These are phyloP conservation scores for Kwoniella dendrophila DNA, from an alignment of 768 basidiomycete species.

Conservation along the genomic window DNA sequence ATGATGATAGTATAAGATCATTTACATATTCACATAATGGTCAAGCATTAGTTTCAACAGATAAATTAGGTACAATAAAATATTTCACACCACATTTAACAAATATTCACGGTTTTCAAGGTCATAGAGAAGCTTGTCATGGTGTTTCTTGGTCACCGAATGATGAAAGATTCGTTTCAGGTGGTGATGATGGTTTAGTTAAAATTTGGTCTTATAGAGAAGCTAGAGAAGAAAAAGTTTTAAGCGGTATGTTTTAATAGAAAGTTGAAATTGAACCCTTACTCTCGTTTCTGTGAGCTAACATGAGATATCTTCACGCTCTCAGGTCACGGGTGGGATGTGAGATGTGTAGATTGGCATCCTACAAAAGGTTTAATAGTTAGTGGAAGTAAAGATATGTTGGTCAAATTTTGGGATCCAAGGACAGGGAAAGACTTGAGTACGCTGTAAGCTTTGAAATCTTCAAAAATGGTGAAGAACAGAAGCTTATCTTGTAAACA, in stretches of 20 bases:
- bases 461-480: neutral
- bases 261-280: too few relatives aligned
- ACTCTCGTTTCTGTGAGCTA: too few relatives aligned
- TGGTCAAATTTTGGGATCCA: conserved; percentile 99
- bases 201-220: conserved; percentile 95
- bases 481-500: conserved; percentile 4
- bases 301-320: too few relatives aligned
- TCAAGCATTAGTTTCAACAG: conserved; percentile 87
- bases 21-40: conserved; percentile 90
- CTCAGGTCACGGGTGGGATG: conserved; percentile 97
- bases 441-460: conserved; percentile 68
- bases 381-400: conserved; percentile 95
- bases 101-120: conserved; percentile 90
- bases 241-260: conserved; percentile 78
- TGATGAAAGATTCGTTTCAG: conserved; percentile 87
- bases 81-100: conserved; percentile 99
- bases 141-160: conserved; percentile 90
- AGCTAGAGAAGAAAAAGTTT: conserved; percentile 79
- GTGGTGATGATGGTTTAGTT: conserved; percentile 92
- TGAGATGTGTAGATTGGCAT: conserved; percentile 98
- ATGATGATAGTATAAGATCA: conserved; percentile 89
- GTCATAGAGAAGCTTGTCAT: conserved; percentile 90
- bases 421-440: conserved; percentile 86
- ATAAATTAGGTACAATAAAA: conserved; percentile 92
- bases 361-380: conserved; percentile 92